Evolutionary conservation across 176 grass and related monocot species (phyloP), one percentile per base, ranked within the genome.

Genomic region (Musa schizocarpa): DNA sequence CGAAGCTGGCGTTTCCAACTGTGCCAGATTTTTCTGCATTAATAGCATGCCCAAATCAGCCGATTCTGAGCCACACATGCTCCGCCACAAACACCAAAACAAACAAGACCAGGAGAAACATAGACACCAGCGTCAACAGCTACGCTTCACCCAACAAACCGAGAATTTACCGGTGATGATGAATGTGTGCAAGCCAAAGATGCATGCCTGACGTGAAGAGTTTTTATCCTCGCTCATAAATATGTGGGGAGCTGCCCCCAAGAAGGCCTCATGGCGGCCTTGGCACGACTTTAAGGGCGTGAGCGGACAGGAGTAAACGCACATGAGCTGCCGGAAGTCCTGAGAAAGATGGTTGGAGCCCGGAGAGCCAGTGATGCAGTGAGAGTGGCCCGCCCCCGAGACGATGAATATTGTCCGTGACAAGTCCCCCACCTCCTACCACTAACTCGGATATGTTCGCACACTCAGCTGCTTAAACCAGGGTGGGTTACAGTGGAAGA

Each of bases 251-350:
- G 34, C 34, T 43, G 34, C 34, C 34, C 34, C 34, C 34, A 43
- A 3, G 34, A 43, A 43, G 34, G 4, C 34, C 34, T 43, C 34
- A 43, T 63, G 59, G 59, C 59, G 19, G 24, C 59, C 59, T 63
- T 63, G 59, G 2, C 3, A 1, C 9, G 19, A 12, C 9, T 67
- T 25, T 19, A 29, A 48, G 23, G 6, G 11, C 13, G 1, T 77
- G 13, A 53, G n/a, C 53, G 62, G 62, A 67, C 17, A 34, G 62
- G 48, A 77, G 21, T 53, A 77, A 26, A 17, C 11, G 62, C 43
- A 77, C 75, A 77, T 77, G 61, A 77, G 75, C n/a, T 53, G 61
- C 61, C 27, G 59, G 61, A 59, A 53, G 13, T 19, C 3, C 2
- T 67, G 62, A 77, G 48, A 67, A 66, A 52, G 75, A 67, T 24